A percentile compares a stretch with the other conserved stretches of the same genome.
phyloP scores from a whole-genome alignment of 1,139 yeast species.

The Magnusiomyces clavatus region DNA sequence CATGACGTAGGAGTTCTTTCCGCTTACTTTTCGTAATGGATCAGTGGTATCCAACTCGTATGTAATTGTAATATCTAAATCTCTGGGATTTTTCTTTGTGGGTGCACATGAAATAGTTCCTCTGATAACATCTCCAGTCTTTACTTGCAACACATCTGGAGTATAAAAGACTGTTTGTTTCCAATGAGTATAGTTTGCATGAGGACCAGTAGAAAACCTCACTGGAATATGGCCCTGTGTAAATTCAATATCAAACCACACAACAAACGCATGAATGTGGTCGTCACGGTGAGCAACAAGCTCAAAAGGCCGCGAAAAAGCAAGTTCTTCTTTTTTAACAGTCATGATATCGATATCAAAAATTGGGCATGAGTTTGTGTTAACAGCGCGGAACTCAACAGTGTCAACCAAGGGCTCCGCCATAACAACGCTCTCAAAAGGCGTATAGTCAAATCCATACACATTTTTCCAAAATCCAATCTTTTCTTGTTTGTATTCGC shows the following conservation, averaged over 20 bases:
- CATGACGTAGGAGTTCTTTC: slow-evolving; percentile 11
- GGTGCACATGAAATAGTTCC: slow-evolving; percentile 75
- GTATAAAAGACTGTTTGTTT: slow-evolving; percentile 94
- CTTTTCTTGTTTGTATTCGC: slow-evolving; percentile 86
- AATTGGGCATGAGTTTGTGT: slow-evolving; percentile 61
- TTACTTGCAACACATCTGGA: slow-evolving; percentile 70
- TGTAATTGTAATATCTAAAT: slow-evolving; percentile 35
- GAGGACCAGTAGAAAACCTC: slow-evolving; percentile 40
- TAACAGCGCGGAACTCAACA: slow-evolving; percentile 73
- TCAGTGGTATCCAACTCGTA: slow-evolving; percentile 51
- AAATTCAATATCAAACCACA: slow-evolving; percentile 94
- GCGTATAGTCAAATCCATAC: slow-evolving; percentile 90
- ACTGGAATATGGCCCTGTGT: slow-evolving; percentile 40
- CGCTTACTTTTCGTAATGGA: slow-evolving; percentile 15
- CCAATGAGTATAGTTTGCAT: slow-evolving; percentile 55
- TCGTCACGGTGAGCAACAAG: slow-evolving; percentile 73
- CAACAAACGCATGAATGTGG: slow-evolving; percentile 77
- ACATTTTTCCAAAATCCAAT: slow-evolving; percentile 95
- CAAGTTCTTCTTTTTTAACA: slow-evolving; percentile 72
- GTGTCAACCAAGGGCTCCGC: slow-evolving; percentile 92
- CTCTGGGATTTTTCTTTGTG: slow-evolving; percentile 73
- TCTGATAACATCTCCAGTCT: slow-evolving; percentile 64
- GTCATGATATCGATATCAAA: slow-evolving; percentile 86
- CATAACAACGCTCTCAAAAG: slow-evolving; percentile 66
- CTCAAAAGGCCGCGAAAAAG: slow-evolving; percentile 60